Evolutionary conservation across 2,329 filamentous ascomycete genomes (phyloP).

Genomic region (Monilinia fructigena): DNA sequence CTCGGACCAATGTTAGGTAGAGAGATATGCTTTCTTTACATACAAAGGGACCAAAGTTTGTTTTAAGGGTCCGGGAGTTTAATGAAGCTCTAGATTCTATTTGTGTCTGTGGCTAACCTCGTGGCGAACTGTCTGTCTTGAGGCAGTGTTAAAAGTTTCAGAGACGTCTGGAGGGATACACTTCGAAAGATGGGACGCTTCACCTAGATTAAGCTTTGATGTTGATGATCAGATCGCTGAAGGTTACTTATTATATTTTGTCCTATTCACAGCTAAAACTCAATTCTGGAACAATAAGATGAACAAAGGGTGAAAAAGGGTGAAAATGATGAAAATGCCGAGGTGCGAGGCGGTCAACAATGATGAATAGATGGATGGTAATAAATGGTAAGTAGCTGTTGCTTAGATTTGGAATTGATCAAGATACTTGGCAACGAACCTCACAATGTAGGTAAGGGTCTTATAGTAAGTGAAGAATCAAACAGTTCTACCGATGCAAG

Average conservation of each 20-base stretch:
- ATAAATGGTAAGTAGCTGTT: too few relatives aligned
- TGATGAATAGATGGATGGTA: too few relatives aligned
- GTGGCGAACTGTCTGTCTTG: background rate
- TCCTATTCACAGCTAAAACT: background rate
- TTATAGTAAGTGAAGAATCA: background rate
- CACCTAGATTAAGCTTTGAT: background rate
- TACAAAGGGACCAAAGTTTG: background rate
- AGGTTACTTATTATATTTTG: background rate
- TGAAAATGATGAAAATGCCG: too few relatives aligned
- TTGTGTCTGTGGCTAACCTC: background rate
- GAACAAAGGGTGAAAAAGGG: too few relatives aligned
- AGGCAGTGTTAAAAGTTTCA: conserved; percentile 12
- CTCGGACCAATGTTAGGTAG: background rate
- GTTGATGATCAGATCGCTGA: conserved; percentile 12
- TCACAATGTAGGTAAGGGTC: background rate
- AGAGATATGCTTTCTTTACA: conserved; percentile 1
- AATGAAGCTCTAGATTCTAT: conserved; percentile 5
- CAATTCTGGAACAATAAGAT: background rate
- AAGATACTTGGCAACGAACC: background rate
- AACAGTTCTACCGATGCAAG: too few relatives aligned
- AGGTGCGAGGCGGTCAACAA: too few relatives aligned
- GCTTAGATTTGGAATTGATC: background rate
- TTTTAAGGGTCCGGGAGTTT: background rate
- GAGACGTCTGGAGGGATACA: conserved; percentile 13
- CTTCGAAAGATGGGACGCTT: background rate